A percentile compares a stretch with the other conserved stretches of the same genome.
These are phyloP conservation scores for Nemania sp. DNA, from an alignment of 2,329 filamentous ascomycete species.

Conservation along the genomic window DNA sequence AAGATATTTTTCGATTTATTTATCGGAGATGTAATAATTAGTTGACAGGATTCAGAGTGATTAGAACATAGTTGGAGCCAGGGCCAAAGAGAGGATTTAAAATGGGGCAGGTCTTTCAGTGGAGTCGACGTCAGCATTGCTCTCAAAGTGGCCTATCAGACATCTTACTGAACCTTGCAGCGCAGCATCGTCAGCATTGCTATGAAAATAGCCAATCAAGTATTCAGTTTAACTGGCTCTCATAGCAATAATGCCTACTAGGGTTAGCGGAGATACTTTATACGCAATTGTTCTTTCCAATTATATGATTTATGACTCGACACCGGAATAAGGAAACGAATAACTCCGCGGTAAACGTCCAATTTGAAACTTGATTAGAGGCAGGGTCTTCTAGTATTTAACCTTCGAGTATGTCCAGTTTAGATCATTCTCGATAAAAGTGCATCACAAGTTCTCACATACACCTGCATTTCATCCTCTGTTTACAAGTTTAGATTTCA, in stretches of 20 bases:
- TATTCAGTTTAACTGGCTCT: background rate
- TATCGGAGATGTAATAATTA: no score
- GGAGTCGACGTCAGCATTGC: constrained; percentile 4
- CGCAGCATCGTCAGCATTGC: constrained; percentile 10
- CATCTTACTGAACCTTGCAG: background rate
- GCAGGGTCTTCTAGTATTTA: constrained; percentile 19
- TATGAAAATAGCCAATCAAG: constrained; percentile 22
- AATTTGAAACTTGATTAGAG: background rate
- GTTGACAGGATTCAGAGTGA: no score
- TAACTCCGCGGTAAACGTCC: constrained; percentile 8
- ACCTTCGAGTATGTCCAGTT: background rate
- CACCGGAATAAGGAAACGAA: constrained; percentile 9
- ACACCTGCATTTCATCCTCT: background rate
- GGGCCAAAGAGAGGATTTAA: constrained; percentile 4
- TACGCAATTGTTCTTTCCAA: constrained; percentile 2
- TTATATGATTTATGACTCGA: constrained; percentile 21
- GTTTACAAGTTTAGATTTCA: constrained; percentile 8
- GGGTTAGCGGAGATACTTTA: constrained; percentile 4
- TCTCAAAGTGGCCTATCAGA: constrained; percentile 5
- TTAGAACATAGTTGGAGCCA: no score
- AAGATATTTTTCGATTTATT: no score
- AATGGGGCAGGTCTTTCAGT: background rate
- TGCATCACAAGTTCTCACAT: constrained; percentile 11
- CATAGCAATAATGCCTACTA: constrained; percentile 8
- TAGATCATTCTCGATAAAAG: constrained; percentile 4